phyloP scores from a whole-genome alignment of 139 green algal genomes.

The Yamagishiella unicocca region DNA sequence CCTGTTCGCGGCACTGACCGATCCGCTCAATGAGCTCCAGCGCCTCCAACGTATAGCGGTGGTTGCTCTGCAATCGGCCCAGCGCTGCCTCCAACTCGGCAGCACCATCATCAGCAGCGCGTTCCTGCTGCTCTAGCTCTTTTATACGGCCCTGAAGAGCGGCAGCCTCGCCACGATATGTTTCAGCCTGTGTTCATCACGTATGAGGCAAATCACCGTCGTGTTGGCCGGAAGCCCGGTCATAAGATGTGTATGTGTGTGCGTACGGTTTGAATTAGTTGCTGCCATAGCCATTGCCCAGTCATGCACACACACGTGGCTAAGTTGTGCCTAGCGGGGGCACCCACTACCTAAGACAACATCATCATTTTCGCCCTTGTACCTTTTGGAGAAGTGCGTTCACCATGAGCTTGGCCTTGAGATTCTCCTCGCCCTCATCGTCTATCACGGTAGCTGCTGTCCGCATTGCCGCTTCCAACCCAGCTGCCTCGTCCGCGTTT shows the following conservation, averaged over 20 bases:
- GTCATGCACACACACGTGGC: too few species aligned
- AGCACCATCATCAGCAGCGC: background rate
- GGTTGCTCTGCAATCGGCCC: background rate
- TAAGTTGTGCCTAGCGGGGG: too few species aligned
- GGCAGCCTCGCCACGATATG: conserved; percentile 18
- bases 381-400: conserved; percentile 47
- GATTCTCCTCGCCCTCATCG: conserved; percentile 30
- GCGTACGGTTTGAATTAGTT: too few species aligned
- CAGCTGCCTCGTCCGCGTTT: conserved; percentile 19
- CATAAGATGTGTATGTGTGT: too few species aligned
- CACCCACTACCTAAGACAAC: too few species aligned
- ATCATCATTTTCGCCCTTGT: too few species aligned
- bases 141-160: conserved; percentile 26
- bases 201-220: too few species aligned
- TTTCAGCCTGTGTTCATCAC: conserved; percentile 38
- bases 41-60: conserved; percentile 22
- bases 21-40: conserved; percentile 19
- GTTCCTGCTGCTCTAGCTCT: conserved; percentile 22
- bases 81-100: background rate
- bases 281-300: too few species aligned
- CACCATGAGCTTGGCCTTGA: conserved; percentile 46
- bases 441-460: background rate
- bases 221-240: too few species aligned
- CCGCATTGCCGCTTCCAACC: background rate
- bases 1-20: background rate